Evolutionary conservation across 2,329 filamentous ascomycete genomes (phyloP).

Genomic region (Sarocladiaceae sp.): DNA sequence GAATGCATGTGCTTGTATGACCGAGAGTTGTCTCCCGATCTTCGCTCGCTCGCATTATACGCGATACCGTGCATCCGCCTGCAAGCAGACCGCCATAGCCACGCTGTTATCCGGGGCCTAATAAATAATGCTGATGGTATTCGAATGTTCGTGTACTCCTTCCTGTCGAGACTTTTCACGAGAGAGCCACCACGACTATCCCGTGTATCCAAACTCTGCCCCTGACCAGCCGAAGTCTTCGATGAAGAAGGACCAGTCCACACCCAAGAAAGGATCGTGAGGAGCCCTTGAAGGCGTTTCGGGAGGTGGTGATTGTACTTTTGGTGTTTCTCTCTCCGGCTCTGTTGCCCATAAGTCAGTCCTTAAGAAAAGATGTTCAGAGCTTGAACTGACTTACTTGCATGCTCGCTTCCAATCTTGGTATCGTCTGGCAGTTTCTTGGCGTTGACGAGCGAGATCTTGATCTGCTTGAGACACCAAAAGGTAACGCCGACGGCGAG

Average conservation of each 20-base stretch:
- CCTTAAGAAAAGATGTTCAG: too few relatives aligned
- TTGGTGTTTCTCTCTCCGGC: not conserved
- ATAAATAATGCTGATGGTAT: too few relatives aligned
- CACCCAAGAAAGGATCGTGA: slow-evolving; percentile 31
- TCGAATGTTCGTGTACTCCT: too few relatives aligned
- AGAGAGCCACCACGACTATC: not conserved
- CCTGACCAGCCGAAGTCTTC: slow-evolving; percentile 43
- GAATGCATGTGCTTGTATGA: too few relatives aligned
- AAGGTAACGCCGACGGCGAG: slow-evolving; percentile 43
- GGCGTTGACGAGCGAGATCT: slow-evolving; percentile 31
- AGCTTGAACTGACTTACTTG: too few relatives aligned
- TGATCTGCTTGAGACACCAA: slow-evolving; percentile 44
- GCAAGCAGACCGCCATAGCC: too few relatives aligned
- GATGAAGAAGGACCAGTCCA: slow-evolving; percentile 45
- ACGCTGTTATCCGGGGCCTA: too few relatives aligned
- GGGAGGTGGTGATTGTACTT: not conserved
- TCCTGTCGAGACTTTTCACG: too few relatives aligned
- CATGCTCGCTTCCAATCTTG: slow-evolving; percentile 23
- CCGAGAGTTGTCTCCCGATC: too few relatives aligned
- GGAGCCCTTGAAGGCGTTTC: slow-evolving; percentile 8
- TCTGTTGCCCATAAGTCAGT: not conserved
- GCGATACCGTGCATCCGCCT: too few relatives aligned
- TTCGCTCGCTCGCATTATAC: too few relatives aligned
- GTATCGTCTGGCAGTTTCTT: slow-evolving; percentile 24
- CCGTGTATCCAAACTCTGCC: slow-evolving; percentile 18